A percentile compares a stretch with the other conserved stretches of the same genome.
These are phyloP conservation scores for Nissolia schottii DNA, from an alignment of 306 rosid genomes.

Conservation along the genomic window DNA sequence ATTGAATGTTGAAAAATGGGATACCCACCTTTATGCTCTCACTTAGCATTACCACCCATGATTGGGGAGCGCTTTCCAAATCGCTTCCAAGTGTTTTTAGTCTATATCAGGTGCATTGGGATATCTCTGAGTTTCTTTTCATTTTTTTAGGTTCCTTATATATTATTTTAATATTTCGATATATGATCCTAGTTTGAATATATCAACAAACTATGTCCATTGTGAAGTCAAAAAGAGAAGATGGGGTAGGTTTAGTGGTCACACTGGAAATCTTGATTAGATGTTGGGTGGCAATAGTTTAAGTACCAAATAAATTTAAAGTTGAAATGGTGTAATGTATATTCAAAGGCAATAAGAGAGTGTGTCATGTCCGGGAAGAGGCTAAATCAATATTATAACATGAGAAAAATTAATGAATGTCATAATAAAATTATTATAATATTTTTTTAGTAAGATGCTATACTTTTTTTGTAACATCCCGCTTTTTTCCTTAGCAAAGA, in stretches of 20 bases:
- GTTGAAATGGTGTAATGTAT: neutral
- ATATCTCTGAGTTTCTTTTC: slow-evolving; percentile 3
- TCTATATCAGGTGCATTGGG: slow-evolving; percentile 25
- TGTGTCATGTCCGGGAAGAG: neutral
- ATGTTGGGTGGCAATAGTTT: neutral
- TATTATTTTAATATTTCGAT: neutral
- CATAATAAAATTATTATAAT: too few relatives aligned
- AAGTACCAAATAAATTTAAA: neutral
- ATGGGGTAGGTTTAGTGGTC: slow-evolving; percentile 27
- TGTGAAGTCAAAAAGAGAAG: slow-evolving; percentile 9
- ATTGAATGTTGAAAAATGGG: slow-evolving; percentile 12
- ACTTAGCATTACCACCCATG: slow-evolving; percentile 4
- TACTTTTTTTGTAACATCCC: too few relatives aligned
- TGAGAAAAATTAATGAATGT: too few relatives aligned
- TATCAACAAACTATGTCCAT: neutral
- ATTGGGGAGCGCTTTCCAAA: slow-evolving; percentile 3
- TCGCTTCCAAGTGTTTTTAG: neutral
- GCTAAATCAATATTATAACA: neutral
- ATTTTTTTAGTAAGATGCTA: neutral
- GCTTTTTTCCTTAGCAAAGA: too few relatives aligned
- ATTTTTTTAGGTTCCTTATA: neutral
- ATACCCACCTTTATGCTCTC: slow-evolving; percentile 9
- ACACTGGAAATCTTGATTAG: neutral
- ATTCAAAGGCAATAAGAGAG: slow-evolving; percentile 9
- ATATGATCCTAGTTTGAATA: slow-evolving; percentile 7